These are phyloP conservation scores for Manihot esculenta DNA, from an alignment of 441 rosid genomes.

Conservation along the genomic window DNA sequence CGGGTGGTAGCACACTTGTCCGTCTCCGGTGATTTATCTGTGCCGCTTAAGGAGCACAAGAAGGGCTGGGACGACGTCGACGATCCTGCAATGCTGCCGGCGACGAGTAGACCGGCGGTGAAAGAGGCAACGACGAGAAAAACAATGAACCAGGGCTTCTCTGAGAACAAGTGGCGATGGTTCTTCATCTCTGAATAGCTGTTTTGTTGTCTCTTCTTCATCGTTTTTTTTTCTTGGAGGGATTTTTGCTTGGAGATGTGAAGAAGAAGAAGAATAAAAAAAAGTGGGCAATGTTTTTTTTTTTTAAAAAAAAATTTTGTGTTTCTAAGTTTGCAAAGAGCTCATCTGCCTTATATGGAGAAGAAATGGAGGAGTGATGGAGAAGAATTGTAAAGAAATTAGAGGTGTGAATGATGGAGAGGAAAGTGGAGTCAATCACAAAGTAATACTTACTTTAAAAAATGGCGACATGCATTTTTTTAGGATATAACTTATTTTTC, in stretches of 20 bases:
- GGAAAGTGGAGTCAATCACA: background rate
- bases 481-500: too few species aligned
- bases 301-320: background rate
- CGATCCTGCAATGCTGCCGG: background rate
- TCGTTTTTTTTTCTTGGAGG: background rate
- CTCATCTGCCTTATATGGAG: too few species aligned
- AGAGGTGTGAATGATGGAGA: background rate
- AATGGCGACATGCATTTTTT: background rate
- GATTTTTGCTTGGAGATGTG: background rate
- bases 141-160: conserved; percentile 20
- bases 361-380: background rate
- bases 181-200: background rate
- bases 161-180: background rate
- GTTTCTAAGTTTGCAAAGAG: too few species aligned
- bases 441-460: too few species aligned
- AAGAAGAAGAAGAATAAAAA: background rate
- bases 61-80: background rate
- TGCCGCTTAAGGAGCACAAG: conserved; percentile 6
- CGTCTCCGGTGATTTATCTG: conserved; percentile 9
- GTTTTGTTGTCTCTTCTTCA: conserved; percentile 10
- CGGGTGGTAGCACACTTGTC: conserved; percentile 39
- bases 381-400: background rate
- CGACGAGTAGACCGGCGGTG: conserved; percentile 3
- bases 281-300: background rate
- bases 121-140: background rate